Base-by-base conservation (phyloP, 768 basidiomycete genomes). In the Paxillus ammoniavirescens region DNA sequence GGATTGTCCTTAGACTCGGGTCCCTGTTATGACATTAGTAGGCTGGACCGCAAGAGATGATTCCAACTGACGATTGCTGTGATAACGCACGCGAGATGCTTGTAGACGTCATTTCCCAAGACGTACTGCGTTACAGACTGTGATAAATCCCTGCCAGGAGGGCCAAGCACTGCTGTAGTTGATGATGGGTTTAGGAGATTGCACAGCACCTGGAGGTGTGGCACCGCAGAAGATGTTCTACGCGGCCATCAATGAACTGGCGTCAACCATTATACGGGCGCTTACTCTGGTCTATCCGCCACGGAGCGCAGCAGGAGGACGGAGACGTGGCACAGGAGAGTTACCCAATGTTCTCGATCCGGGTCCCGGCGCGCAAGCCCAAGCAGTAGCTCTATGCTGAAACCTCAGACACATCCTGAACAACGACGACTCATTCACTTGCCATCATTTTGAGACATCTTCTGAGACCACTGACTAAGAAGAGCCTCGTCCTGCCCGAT, bases 331-430 rank as follows among this genome's bases (percentile, higher is more conserved):
- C 77, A 73, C 7, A 89, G 72, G 14, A 91, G 76, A 3, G 82
- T 75, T n/a, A 82, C 58, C 87, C 87, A 90, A 55, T 80, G 83
- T 8, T 67, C 64, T 17, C 65, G 55, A 55, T 79, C 68, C 3
- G 69, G 60, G 10, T 75, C 73, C 10, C 50, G 21, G 21, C 21
- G 58, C 6, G 72, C 74, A 9, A 73, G 73, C 8, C 69, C 59
- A 52, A 80, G 75, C 3, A 84, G 58, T 5, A 65, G 59, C 15
- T 62, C 82, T 83, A 12, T 36, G 23, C 50, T 28, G 40, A 31
- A 59, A 47, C 13, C 36, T 55, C 30, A 61, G 15, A 26, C 40
- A 21, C 21, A 51, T 18, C 33, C 3, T 10, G 36, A 8, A 30
- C 8, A 14, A 5, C 1, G 26, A 45, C 44, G 15, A 49, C 58